Conservation (phyloP, 2,329 filamentous ascomycete genomes). For the Berkeleyomyces rouxiae region DNA sequence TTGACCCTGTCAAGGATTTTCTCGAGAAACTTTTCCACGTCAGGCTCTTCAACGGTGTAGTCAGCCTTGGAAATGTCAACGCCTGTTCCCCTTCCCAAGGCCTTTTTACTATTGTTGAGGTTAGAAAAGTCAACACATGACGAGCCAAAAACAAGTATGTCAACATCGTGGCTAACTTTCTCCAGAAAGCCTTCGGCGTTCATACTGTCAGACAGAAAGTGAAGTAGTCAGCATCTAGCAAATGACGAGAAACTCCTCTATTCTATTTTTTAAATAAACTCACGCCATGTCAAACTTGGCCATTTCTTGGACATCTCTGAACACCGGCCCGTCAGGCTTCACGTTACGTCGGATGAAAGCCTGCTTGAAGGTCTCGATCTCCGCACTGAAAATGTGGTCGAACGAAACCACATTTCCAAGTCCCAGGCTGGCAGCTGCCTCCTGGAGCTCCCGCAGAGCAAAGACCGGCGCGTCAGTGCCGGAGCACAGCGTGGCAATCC, state of each 20-base stretch:
- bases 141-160: constrained; percentile 55
- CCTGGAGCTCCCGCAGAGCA: constrained; percentile 40
- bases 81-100: constrained; percentile 21
- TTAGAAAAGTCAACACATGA: constrained; percentile 60
- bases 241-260: neutral
- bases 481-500: constrained; percentile 59
- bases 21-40: constrained; percentile 28
- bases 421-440: constrained; percentile 22
- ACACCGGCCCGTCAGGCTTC: constrained; percentile 30
- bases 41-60: neutral
- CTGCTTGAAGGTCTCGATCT: constrained; percentile 48
- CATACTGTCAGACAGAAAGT: constrained; percentile 25
- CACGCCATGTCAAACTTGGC: constrained; percentile 28
- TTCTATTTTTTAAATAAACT: constrained; percentile 18
- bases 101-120: constrained; percentile 39
- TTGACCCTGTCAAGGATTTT: constrained; percentile 34
- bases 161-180: constrained; percentile 37
- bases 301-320: constrained; percentile 43
- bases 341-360: constrained; percentile 47
- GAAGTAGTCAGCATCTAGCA: neutral
- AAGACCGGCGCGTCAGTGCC: constrained; percentile 62
- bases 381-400: constrained; percentile 43
- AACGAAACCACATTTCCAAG: constrained; percentile 25
- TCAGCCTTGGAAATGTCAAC: constrained; percentile 30
- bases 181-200: constrained; percentile 49